phyloP scores from a whole-genome alignment of 2,329 filamentous ascomycete genomes.

The Aspergillus sp. region DNA sequence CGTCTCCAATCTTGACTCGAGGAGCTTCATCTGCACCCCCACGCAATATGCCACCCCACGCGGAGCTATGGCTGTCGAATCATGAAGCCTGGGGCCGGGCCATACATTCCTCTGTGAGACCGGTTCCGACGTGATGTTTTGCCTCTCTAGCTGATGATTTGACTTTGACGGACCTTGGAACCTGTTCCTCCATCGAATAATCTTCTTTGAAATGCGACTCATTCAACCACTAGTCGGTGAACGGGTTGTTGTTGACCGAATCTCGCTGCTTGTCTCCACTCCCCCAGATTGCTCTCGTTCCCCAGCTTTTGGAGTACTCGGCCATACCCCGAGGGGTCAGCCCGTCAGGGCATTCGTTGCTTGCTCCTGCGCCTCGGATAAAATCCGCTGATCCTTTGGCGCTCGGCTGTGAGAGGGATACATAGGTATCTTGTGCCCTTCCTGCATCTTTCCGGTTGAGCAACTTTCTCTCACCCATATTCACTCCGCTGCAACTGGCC shows the following conservation, averaged over 20 bases:
- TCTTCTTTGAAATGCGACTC: neutral
- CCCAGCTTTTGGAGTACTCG: slow-evolving; percentile 27
- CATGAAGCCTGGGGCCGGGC: neutral
- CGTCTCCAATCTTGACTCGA: too few species aligned
- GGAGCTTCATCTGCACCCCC: neutral
- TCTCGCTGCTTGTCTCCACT: neutral
- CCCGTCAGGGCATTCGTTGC: slow-evolving; percentile 3
- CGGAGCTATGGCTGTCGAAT: neutral
- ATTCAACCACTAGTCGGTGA: neutral
- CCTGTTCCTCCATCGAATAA: neutral
- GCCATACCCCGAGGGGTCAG: slow-evolving; percentile 32
- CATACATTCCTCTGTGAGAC: neutral
- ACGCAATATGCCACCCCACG: slow-evolving; percentile 1
- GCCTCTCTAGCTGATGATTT: neutral
- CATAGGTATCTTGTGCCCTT: neutral
- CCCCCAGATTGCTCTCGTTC: slow-evolving; percentile 8
- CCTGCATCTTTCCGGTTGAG: neutral
- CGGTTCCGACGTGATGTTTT: neutral
- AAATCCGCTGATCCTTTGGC: slow-evolving; percentile 7
- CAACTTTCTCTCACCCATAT: neutral
- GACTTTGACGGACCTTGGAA: neutral
- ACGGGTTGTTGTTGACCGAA: slow-evolving; percentile 8
- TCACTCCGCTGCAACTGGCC: neutral
- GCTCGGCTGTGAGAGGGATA: slow-evolving; percentile 1
- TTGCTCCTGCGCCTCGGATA: slow-evolving; percentile 15